Percentiles rank a stretch among this genome's conserved stretches.
These are phyloP conservation scores for Phialophora tarda DNA, from an alignment of 2,329 filamentous ascomycete genomes.

Conservation along the genomic window DNA sequence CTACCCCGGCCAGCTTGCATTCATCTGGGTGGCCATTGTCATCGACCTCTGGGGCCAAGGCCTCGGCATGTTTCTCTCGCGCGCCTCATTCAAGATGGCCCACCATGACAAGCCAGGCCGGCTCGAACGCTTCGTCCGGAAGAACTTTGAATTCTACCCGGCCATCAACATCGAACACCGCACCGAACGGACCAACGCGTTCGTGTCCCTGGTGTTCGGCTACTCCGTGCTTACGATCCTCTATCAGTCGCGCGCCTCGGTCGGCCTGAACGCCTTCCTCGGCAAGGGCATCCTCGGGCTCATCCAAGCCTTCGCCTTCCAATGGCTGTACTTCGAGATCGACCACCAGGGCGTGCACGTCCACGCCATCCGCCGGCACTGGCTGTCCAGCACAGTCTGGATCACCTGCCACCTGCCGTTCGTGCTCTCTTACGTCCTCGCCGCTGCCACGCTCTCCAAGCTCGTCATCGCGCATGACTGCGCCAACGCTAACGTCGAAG, in stretches of 20 bases:
- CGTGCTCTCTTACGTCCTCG: slow-evolving; percentile 17
- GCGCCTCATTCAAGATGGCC: background rate
- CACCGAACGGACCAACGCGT: slow-evolving; percentile 20
- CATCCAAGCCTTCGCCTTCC: slow-evolving; percentile 17
- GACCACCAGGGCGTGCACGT: slow-evolving; percentile 17
- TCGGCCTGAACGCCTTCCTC: slow-evolving; percentile 16
- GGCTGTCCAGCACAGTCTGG: slow-evolving; percentile 19
- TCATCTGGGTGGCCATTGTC: slow-evolving; percentile 18
- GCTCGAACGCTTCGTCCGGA: slow-evolving; percentile 10
- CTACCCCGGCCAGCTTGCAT: slow-evolving; percentile 13
- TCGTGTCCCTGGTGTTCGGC: slow-evolving; percentile 18
- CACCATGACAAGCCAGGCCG: background rate
- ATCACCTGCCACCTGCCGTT: slow-evolving; percentile 19
- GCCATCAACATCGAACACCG: slow-evolving; percentile 22
- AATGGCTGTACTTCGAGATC: slow-evolving; percentile 20
- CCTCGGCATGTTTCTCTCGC: slow-evolving; percentile 20
- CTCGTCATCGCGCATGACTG: slow-evolving; percentile 20
- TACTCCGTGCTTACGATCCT: slow-evolving; percentile 17
- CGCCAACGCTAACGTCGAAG: slow-evolving; percentile 17
- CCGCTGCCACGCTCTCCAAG: slow-evolving; percentile 14
- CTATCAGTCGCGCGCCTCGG: slow-evolving; percentile 9
- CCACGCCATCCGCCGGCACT: slow-evolving; percentile 18
- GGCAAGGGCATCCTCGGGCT: slow-evolving; percentile 19
- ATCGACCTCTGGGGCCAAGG: slow-evolving; percentile 21
- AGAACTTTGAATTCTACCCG: slow-evolving; percentile 20